Evolutionary conservation across 306 rosid genomes (phyloP).

Genomic region (Cucurbita pepo): DNA sequence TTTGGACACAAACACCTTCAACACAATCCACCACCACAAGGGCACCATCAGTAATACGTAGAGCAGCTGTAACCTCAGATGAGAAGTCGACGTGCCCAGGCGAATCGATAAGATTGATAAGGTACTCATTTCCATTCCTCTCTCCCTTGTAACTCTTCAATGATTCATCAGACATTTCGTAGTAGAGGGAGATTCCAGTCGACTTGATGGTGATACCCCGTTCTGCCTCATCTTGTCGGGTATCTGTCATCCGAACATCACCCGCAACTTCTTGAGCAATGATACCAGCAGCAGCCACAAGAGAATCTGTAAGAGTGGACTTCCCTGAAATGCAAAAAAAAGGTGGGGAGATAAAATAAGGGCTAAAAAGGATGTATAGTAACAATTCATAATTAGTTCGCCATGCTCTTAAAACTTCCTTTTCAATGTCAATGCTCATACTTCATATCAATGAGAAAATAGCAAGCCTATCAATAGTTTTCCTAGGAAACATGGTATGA

Average conservation of each 20-base stretch:
- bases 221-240: conserved; percentile 87
- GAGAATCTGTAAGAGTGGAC: conserved; percentile 80
- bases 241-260: conserved; percentile 91
- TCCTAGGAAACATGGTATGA: not conserved
- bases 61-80: conserved; percentile 93
- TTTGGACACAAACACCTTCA: conserved; percentile 90
- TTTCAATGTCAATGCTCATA: not conserved
- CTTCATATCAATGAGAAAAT: not conserved
- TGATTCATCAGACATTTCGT: conserved; percentile 47
- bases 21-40: conserved; percentile 86
- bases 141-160: conserved; percentile 56
- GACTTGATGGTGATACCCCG: conserved; percentile 93
- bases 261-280: conserved; percentile 88
- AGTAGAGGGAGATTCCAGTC: conserved; percentile 87
- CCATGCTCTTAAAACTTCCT: not conserved
- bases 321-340: conserved; percentile 23
- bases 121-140: conserved; percentile 66
- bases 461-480: not conserved
- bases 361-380: not conserved
- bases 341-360: not conserved
- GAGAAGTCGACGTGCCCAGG: conserved; percentile 91
- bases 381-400: not conserved
- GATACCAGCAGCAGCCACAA: conserved; percentile 94
- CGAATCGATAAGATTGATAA: conserved; percentile 83
- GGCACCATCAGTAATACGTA: conserved; percentile 89